phyloP scores from a whole-genome alignment of 768 basidiomycete species.

The Collybiopsis confluens region DNA sequence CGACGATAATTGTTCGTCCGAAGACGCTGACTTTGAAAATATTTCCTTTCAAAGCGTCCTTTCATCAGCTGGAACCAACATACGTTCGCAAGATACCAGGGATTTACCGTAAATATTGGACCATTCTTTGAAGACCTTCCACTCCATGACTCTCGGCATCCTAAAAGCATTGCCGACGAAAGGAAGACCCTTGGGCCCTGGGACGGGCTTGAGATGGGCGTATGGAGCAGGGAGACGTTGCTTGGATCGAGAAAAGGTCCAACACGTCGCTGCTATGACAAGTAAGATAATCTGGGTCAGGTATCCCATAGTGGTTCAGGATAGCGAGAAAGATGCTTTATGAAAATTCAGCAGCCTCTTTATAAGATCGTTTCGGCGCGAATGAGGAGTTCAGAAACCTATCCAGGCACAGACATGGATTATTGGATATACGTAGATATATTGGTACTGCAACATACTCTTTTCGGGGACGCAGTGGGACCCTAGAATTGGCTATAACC shows the following conservation, averaged over 20 bases:
- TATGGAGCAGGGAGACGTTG: not conserved
- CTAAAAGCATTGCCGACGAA: constrained; percentile 26
- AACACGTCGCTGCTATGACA: not conserved
- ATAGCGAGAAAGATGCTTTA: too few species aligned
- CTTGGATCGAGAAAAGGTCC: not conserved
- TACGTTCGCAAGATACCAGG: not conserved
- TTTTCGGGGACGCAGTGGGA: too few species aligned
- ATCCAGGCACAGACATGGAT: too few species aligned
- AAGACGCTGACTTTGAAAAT: constrained; percentile 10
- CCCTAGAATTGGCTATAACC: too few species aligned
- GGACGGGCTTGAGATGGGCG: constrained; percentile 9
- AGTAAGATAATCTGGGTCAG: not conserved
- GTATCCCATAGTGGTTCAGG: not conserved
- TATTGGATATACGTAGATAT: too few species aligned
- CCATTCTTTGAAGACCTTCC: constrained; percentile 28
- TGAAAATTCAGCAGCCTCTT: too few species aligned
- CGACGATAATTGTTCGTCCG: constrained; percentile 18
- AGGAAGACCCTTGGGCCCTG: constrained; percentile 27
- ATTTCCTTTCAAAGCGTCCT: not conserved
- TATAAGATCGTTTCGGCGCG: too few species aligned
- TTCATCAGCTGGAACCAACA: not conserved
- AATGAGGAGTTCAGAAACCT: too few species aligned
- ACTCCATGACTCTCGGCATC: constrained; percentile 21
- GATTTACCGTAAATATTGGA: constrained; percentile 24
- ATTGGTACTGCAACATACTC: too few species aligned